Conservation (phyloP, 2,329 filamentous ascomycete species). For the Botrytis fragariae region DNA sequence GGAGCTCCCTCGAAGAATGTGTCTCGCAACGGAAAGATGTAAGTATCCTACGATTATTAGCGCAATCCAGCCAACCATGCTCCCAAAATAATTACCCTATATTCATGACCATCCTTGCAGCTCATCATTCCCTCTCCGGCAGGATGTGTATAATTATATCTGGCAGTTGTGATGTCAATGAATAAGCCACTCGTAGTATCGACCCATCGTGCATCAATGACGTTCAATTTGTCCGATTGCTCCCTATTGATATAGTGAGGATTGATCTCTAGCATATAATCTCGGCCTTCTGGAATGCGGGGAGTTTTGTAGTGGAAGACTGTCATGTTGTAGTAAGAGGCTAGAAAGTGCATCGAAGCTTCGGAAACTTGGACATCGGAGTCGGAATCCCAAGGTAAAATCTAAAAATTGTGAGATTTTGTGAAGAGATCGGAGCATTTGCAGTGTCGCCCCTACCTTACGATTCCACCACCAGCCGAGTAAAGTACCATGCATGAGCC, state of each 20-base stretch:
- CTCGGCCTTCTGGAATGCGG: constrained; percentile 42
- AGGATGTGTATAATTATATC: constrained; percentile 40
- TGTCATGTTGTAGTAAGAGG: constrained; percentile 48
- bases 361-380: constrained; percentile 59
- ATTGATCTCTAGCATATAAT: constrained; percentile 76
- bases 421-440: background rate
- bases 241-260: constrained; percentile 63
- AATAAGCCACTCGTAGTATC: constrained; percentile 74
- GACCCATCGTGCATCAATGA: constrained; percentile 84
- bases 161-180: constrained; percentile 79
- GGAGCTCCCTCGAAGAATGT: constrained; percentile 65
- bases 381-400: constrained; percentile 82
- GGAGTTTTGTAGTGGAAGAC: constrained; percentile 38
- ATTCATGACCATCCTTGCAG: constrained; percentile 53
- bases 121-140: constrained; percentile 47
- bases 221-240: constrained; percentile 66
- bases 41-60: constrained; percentile 45
- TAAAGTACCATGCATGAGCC: constrained; percentile 75
- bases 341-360: constrained; percentile 52
- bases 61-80: background rate
- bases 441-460: constrained; percentile 29
- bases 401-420: constrained; percentile 33
- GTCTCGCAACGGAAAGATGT: constrained; percentile 67
- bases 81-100: constrained; percentile 40
- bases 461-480: constrained; percentile 87